Evolutionary conservation across 495 filamentous ascomycete species (phyloP), one percentile per base, ranked within the genome.

Genomic region (Penicillium antarcticum): DNA sequence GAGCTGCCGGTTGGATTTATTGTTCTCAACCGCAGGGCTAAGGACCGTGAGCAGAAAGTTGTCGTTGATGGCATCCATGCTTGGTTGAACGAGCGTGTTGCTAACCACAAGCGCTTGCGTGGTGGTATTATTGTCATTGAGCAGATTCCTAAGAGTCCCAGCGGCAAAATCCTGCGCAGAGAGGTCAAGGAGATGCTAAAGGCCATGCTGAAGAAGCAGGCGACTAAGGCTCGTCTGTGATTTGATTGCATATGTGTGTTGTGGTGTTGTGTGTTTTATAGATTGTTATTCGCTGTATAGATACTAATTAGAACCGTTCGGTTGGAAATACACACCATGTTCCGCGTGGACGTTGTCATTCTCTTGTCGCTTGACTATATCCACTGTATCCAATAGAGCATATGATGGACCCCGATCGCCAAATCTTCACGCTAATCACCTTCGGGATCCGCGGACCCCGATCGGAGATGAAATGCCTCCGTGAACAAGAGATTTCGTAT

Each of bases 1-100:
- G 90, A 95, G 54, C 78, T 91, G 1, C 89, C 89, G 0, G 73
- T 87, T 19, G 89, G 88, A 8, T 92, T 89, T 64, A 64, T 92
- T 4, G 87, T 80, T 38, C 67, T 73, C 10, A 83, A 58, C 38
- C 48, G 53, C 18, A 58, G 51, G 14, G 59, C 62, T 17, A 58
- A 63, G 10, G 67, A 62, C 14, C 49, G 65, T 7, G 74, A 75
- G 1, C 58, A 56, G 38, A 69, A 71, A 63, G 56, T 46, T 31
- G 54, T 59, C 51, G 13, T 66, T 48, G 36, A 70, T 7, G 55
- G 33, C 1, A 56, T 64, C 24, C 42, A 64, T 39, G 35, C 55
- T 4, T 64, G 61, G 78, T 58, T 91, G 45, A 75, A 73, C 1
- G 55, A 55, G 26, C 71, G 75, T 49, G 76, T 89, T 1, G 72